Conservation (phyloP, 345 rosid genomes). For the Eucalyptus regnans region DNA sequence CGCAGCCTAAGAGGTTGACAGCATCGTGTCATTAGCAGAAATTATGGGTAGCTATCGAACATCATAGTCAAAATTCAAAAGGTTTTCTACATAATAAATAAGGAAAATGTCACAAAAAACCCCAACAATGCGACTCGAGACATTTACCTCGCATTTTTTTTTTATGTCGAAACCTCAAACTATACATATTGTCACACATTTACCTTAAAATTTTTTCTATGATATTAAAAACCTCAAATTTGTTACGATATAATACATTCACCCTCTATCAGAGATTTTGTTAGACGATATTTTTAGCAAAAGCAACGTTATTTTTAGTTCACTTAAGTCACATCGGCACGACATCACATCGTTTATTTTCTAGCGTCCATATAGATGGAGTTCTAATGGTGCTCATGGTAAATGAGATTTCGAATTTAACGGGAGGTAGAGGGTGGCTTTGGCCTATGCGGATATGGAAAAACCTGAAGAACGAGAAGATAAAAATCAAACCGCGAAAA, state of each 20-base stretch:
- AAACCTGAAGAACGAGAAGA: background rate
- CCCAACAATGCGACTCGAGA: no score
- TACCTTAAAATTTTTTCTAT: rapidly evolving
- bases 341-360: rapidly evolving
- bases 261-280: background rate
- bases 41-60: background rate
- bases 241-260: no score
- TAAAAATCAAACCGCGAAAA: background rate
- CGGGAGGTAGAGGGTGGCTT: no score
- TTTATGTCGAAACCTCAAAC: no score
- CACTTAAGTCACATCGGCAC: background rate
- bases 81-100: no score
- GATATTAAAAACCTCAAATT: no score
- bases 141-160: no score
- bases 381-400: rapidly evolving
- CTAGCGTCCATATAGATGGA: rapidly evolving
- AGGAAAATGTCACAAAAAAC: background rate
- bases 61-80: no score
- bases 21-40: rapidly evolving
- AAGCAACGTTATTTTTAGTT: background rate
- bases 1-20: background rate
- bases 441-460: background rate
- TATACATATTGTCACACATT: no score
- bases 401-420: no score
- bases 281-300: background rate